These are phyloP conservation scores for Rhizophora mangle DNA, from an alignment of 345 rosid species.

Conservation along the genomic window DNA sequence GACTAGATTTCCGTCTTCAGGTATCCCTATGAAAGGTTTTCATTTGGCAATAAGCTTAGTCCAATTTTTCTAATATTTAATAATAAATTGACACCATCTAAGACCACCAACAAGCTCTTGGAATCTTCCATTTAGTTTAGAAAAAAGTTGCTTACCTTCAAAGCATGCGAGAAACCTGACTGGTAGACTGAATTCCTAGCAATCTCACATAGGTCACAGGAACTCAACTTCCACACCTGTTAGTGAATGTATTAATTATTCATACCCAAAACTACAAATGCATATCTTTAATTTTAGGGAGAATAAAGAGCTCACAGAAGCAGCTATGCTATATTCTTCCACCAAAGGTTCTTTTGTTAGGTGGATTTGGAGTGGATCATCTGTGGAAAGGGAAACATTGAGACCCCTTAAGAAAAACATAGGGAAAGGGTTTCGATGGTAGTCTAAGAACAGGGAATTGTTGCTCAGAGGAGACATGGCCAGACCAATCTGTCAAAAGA, in stretches of 20 bases:
- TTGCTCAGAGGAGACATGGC: conserved; percentile 99
- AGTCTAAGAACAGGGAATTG: conserved; percentile 93
- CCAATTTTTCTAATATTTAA: background rate
- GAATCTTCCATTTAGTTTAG: conserved; percentile 5
- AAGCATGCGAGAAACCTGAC: conserved; percentile 98
- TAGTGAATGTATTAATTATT: conserved; percentile 2
- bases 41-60: background rate
- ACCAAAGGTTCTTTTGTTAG: conserved; percentile 95
- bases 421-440: conserved; percentile 91
- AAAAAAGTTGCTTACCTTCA: conserved; percentile 52
- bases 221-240: conserved; percentile 97
- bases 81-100: background rate
- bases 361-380: conserved; percentile 98
- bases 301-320: conserved; percentile 61
- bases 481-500: conserved; percentile 74
- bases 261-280: too few relatives aligned
- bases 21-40: background rate
- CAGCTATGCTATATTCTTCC: conserved; percentile 98
- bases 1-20: background rate
- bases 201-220: conserved; percentile 96
- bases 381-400: conserved; percentile 95
- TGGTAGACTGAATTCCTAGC: conserved; percentile 99
- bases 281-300: background rate
- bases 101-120: background rate
- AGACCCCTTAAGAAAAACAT: conserved; percentile 91